Conservation (phyloP, 2,329 filamentous ascomycete genomes). For the Neofusicoccum ribis region DNA sequence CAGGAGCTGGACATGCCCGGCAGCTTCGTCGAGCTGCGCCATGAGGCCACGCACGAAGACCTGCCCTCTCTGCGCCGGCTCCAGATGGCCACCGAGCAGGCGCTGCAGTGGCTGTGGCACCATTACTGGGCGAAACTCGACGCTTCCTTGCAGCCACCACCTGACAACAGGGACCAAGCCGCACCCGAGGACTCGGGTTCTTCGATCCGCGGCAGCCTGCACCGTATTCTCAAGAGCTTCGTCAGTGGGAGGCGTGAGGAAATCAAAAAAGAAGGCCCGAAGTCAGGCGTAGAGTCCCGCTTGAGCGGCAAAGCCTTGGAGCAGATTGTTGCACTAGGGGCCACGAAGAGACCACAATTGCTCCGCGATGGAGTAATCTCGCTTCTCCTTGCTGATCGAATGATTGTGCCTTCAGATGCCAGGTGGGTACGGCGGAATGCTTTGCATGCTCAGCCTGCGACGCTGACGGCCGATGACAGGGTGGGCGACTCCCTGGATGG, state of each 20-base stretch:
- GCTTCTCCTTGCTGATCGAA: constrained; percentile 16
- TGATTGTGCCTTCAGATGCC: constrained; percentile 18
- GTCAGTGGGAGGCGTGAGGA: constrained; percentile 12
- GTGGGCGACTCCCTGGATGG: constrained; percentile 9
- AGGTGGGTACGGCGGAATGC: background rate
- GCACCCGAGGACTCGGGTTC: background rate
- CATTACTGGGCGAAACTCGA: constrained; percentile 73
- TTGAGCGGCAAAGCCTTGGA: background rate
- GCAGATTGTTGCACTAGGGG: constrained; percentile 1
- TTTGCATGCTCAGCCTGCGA: constrained; percentile 13
- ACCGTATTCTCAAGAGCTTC: constrained; percentile 13
- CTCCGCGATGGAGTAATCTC: constrained; percentile 13
- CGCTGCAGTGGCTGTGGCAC: constrained; percentile 82
- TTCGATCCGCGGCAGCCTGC: constrained; percentile 1
- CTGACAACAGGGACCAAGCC: constrained; percentile 8
- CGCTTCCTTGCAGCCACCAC: constrained; percentile 21
- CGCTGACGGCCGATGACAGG: constrained; percentile 8
- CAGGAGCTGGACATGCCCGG: constrained; percentile 69
- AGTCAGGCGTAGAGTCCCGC: constrained; percentile 12
- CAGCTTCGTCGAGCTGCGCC: constrained; percentile 83
- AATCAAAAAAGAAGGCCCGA: constrained; percentile 16
- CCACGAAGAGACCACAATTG: background rate
- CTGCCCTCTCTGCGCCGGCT: constrained; percentile 75
- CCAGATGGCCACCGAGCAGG: constrained; percentile 66
- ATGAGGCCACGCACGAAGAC: constrained; percentile 88